These are phyloP conservation scores for Colletotrichum lini DNA, from an alignment of 2,329 filamentous ascomycete species.

Conservation along the genomic window DNA sequence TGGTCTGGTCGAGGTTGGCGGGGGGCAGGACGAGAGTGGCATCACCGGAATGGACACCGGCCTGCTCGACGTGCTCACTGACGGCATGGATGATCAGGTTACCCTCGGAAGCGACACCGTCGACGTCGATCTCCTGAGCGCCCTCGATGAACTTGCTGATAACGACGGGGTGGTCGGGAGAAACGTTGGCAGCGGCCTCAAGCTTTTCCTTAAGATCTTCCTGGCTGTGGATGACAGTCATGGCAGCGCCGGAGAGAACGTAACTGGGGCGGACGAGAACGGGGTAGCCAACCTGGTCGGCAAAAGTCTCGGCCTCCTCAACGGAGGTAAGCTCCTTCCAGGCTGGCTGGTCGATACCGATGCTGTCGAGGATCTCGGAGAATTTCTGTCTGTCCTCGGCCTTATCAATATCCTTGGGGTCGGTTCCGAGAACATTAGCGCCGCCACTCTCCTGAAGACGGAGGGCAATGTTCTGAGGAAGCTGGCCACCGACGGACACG, in stretches of 20 bases:
- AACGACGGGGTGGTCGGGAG: constrained; percentile 96
- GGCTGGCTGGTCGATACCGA: constrained; percentile 95
- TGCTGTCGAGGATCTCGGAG: constrained; percentile 96
- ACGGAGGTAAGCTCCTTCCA: constrained; percentile 98
- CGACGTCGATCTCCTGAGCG: constrained; percentile 95
- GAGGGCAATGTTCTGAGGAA: constrained; percentile 97
- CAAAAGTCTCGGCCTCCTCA: constrained; percentile 88
- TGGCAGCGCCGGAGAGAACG: constrained; percentile 96
- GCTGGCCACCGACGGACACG: constrained; percentile 94
- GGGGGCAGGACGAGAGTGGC: constrained; percentile 95
- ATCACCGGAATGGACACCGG: constrained; percentile 98
- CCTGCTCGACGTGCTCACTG: constrained; percentile 96
- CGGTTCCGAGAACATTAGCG: constrained; percentile 91
- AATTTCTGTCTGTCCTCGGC: constrained; percentile 99
- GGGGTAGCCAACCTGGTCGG: constrained; percentile 88
- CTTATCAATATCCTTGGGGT: constrained; percentile 96
- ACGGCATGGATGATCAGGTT: constrained; percentile 92
- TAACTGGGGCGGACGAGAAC: constrained; percentile 96
- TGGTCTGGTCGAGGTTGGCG: constrained; percentile 79
- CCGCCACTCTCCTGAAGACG: constrained; percentile 92
- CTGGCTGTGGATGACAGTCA: constrained; percentile 94
- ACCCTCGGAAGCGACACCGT: constrained; percentile 89
- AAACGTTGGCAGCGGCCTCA: constrained; percentile 89
- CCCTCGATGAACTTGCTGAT: constrained; percentile 99
- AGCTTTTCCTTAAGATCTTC: constrained; percentile 96